A percentile compares a stretch with the other conserved stretches of the same genome.
Evolutionary conservation across 495 filamentous ascomycete genomes (phyloP).

Genomic region (Podospora didyma): DNA sequence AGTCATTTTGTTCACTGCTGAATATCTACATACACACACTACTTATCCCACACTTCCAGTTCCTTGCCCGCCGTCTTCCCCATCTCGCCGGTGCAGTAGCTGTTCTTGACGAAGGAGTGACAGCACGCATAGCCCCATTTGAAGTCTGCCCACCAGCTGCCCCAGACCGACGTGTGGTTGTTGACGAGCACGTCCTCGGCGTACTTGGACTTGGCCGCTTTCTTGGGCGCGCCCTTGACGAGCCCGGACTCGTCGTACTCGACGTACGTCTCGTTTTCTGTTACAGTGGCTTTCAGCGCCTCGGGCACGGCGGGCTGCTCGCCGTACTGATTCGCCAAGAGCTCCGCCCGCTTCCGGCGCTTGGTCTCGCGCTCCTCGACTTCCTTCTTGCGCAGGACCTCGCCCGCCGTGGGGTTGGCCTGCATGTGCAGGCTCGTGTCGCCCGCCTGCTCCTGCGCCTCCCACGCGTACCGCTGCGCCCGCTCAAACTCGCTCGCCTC

Average conservation of each 20-base stretch:
- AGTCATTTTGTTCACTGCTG: slow-evolving; percentile 1
- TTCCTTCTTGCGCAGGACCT: slow-evolving; percentile 76
- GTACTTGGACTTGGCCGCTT: slow-evolving; percentile 79
- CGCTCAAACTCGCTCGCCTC: slow-evolving; percentile 93
- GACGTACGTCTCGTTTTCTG: slow-evolving; percentile 82
- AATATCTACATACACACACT: too few species aligned
- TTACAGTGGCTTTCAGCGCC: slow-evolving; percentile 62
- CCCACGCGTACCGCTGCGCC: slow-evolving; percentile 90
- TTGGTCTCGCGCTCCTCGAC: slow-evolving; percentile 65
- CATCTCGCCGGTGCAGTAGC: slow-evolving; percentile 90
- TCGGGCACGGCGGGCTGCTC: slow-evolving; percentile 61
- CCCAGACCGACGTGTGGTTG: slow-evolving; percentile 92
- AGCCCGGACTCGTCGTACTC: slow-evolving; percentile 89
- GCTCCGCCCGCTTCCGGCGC: slow-evolving; percentile 61
- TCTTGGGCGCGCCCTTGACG: slow-evolving; percentile 83
- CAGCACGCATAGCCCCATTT: slow-evolving; percentile 98
- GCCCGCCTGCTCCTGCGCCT: slow-evolving; percentile 76
- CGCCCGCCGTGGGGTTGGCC: slow-evolving; percentile 92
- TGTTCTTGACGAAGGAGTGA: slow-evolving; percentile 88
- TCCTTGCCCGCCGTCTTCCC: slow-evolving; percentile 57
- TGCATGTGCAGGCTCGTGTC: slow-evolving; percentile 80
- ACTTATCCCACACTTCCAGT: slow-evolving; percentile 24
- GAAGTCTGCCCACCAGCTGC: slow-evolving; percentile 95
- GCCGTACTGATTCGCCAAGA: slow-evolving; percentile 82
- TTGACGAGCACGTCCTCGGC: slow-evolving; percentile 80